Base-by-base conservation (phyloP, 768 basidiomycete genomes). In the Calocybe gangraenosa region DNA sequence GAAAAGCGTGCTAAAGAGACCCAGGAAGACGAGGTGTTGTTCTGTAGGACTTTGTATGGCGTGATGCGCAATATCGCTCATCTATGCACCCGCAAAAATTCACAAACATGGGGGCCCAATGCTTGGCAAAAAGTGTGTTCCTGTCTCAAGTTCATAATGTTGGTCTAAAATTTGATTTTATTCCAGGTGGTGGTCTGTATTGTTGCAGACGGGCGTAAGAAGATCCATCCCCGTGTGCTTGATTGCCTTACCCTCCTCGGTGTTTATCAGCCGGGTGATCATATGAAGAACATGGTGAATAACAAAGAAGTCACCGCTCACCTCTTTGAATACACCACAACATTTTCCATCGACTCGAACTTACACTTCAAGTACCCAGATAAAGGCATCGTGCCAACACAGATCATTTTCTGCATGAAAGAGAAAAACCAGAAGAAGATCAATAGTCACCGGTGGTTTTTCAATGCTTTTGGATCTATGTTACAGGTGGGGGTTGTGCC, bases 381-480 rank as follows among this genome's bases (percentile, higher is more conserved):
- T 60, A 92, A 92, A 63, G 92, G 92, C 2, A 88, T 94, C 33
- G 86, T 92, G 10, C 93, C 92, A 1, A 92, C 87, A n/a, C 95
- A 94, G 60, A 92, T 90, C 39, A 83, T 98, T 23, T 90, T 90
- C 60, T 88, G 84, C 60, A 75, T 89, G 71, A 90, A 92, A 69
- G 92, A 94, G 69, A 88, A 82, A 70, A 97, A 95, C 60, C 86
- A 91, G 60, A 93, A 94, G 73, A 96, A 97, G 69, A 94, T 97
- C 59, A 97, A 96, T 62, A 90, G 87, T 37, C 93, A 96, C 57
- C 74, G 94, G 38, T 97, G 94, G 94, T 95, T 94, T 65, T 96
- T 98, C 66, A 97, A 96, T 60, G 94, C 92, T 0, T 89, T 97
- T 60, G 87, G 79, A 0, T 75, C 84, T 0, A 69, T 94, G 61